Base-by-base conservation (phyloP, 108 stramenopile species). In the Pseudonitzschia pungens region DNA sequence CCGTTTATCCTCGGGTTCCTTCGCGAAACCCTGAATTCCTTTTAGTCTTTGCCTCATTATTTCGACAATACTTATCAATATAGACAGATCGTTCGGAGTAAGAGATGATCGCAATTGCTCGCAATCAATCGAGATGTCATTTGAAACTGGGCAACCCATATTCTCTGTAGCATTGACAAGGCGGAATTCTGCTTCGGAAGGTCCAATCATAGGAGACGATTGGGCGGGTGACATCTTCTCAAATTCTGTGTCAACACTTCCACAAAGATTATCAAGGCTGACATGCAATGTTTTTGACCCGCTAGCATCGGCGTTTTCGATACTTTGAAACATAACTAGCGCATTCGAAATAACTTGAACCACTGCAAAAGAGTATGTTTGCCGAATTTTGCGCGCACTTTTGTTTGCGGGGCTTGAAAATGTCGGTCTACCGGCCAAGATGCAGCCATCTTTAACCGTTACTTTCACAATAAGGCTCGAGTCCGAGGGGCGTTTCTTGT, bases 301-400 rank as follows among this genome's bases (percentile, higher is more conserved):
- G 41, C 73, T 87, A 26, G 70, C 81, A 82, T 89, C 87, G 32
- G 72, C 68, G 51, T 93, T 89, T 74, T 90, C 89, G 26, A 90
- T 77, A 83, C 84, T 87, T 69, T 93, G 92, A 60, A 87, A 82
- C 81, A 93, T 87, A 53, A 90, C 54, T 16, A 89, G 77, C 0
- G 87, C 83, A 74, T 87, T 89, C 26, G 89, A 86, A 36, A 84
- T 48, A 20, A 92, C 64, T 63, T 89, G 91, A 41, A 87, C 79
- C 20, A 86, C 85, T 21, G 83, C 83, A 62, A 74, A 79, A 6
- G 83, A 74, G 16, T 54, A 44, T 14, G 26, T 31, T 36, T 73
- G 72, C 62, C 31, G 70, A 29, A 40, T 20, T 44, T 45, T 51
- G 45, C 22, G 62, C 4, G 31, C 60, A 3, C 1, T 24, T 42